Base-by-base conservation (phyloP, 2,329 filamentous ascomycete genomes). In the Lachnellula suecica region DNA sequence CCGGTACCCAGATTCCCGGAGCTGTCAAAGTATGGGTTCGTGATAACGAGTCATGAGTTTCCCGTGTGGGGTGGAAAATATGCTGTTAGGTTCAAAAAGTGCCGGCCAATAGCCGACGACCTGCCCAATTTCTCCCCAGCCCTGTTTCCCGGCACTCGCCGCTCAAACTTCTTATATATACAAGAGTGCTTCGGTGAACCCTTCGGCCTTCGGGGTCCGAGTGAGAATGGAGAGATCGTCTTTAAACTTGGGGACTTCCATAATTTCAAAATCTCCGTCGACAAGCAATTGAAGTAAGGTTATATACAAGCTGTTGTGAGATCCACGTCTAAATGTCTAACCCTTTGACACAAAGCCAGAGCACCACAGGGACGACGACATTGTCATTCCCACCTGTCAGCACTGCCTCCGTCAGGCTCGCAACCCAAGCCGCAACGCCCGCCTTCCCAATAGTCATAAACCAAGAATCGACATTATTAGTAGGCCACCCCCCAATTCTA, bases 321-420 rank as follows among this genome's bases (percentile, higher is more conserved):
- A 37, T 47, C 37, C 27, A 47, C 38, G 22, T 63, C 59, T 66
- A 68, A 51, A 68, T 63, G 48, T 63, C 61, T 62, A 69, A 59
- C n/a, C 89, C 90, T 71, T 93, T 88, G 35, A 96, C 91, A 64
- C 96, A 85, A 54, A 92, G 81, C 94, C 94, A 99, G 55, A 99
- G 73, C 46, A 96, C 85, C 52, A 99, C 84, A 4, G 94, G 94
- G 58, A 97, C 93, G 58, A 97, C 87, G 17, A 99, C 94, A 76
- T 99, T 99, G 77, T 99, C 94, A 71, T 99, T 99, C 25, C 93
- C 94, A 2, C 94, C 94, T 13, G 94, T 97, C 58, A 99, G 74
- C 43, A 97, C 93, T 23, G 94, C 92, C 74, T 99, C 94, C 47
- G 94, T 96, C 61, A 97, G 78, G 70, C 92, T 97, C 24, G 92